Conservation (phyloP, 768 basidiomycete genomes). For the Melanogaster broomeanus region DNA sequence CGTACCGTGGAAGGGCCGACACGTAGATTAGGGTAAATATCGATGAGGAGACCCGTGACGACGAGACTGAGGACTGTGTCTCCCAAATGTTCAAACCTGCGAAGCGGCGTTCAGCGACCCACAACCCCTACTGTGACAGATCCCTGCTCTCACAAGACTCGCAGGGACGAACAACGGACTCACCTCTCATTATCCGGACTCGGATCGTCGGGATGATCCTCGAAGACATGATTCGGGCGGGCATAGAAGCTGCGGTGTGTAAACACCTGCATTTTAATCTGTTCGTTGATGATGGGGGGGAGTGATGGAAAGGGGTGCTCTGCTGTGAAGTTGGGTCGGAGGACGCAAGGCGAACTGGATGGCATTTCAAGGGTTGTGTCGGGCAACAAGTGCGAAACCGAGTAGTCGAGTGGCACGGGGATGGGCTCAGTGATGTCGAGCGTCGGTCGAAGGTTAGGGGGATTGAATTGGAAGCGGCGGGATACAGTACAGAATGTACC, state of each 20-base stretch:
- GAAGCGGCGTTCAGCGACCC: neutral
- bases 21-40: conserved; percentile 66
- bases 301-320: conserved; percentile 50
- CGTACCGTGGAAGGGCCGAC: conserved; percentile 80
- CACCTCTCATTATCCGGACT: conserved; percentile 85
- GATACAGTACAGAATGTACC: neutral
- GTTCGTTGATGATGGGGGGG: conserved; percentile 51
- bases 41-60: conserved; percentile 63
- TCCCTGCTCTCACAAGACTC: neutral
- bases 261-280: conserved; percentile 58
- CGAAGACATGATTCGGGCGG: conserved; percentile 73
- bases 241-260: conserved; percentile 75
- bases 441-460: neutral
- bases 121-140: neutral
- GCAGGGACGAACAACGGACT: conserved; percentile 12
- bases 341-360: neutral
- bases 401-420: neutral
- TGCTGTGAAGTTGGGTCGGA: conserved; percentile 32
- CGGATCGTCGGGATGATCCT: conserved; percentile 69
- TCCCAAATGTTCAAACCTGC: conserved; percentile 75
- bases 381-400: conserved; percentile 2
- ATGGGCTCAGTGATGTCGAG: neutral
- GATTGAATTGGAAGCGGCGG: neutral
- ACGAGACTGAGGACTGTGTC: conserved; percentile 71
- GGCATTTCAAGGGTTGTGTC: conserved; percentile 1